A percentile compares a stretch with the other conserved stretches of the same genome.
phyloP scores from a whole-genome alignment of 2,329 filamentous ascomycete genomes.

The Sarocladiaceae sp. region DNA sequence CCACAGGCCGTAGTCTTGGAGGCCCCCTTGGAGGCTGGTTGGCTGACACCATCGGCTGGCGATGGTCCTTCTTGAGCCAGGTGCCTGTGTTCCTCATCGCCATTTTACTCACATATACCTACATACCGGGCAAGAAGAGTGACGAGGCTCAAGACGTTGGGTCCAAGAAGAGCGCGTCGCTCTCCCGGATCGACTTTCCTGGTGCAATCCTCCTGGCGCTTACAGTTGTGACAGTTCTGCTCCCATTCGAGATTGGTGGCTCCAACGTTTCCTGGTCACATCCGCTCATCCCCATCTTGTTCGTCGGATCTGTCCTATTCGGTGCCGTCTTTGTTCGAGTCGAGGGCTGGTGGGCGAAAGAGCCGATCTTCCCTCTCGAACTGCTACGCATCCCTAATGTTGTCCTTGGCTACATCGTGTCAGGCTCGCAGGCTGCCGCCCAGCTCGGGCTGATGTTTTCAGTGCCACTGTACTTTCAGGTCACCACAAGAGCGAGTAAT shows the following conservation, averaged over 20 bases:
- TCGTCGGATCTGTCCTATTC: constrained; percentile 60
- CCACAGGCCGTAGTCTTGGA: constrained; percentile 60
- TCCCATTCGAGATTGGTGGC: constrained; percentile 62
- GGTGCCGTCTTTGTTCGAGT: constrained; percentile 52
- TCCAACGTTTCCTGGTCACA: constrained; percentile 65
- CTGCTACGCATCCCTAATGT: constrained; percentile 49
- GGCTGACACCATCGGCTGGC: constrained; percentile 69
- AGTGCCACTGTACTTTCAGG: constrained; percentile 73
- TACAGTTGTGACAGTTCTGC: constrained; percentile 59
- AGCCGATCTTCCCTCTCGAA: constrained; percentile 56
- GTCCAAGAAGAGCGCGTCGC: constrained; percentile 11
- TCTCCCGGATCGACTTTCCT: constrained; percentile 65
- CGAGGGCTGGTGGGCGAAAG: neutral
- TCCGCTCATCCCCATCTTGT: constrained; percentile 48
- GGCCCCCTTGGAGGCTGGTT: constrained; percentile 65
- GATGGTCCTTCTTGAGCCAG: constrained; percentile 44
- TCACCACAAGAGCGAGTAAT: constrained; percentile 57
- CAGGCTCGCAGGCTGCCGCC: neutral
- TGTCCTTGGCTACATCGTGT: constrained; percentile 49
- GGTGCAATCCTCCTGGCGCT: constrained; percentile 60
- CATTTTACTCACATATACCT: constrained; percentile 32
- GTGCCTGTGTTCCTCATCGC: constrained; percentile 15
- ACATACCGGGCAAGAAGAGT: constrained; percentile 40
- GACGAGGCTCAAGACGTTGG: constrained; percentile 51
- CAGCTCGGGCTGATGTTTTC: constrained; percentile 50